Evolutionary conservation across 2,329 filamentous ascomycete genomes (phyloP), one percentile per base, ranked within the genome.

Genomic region (Byssothecium circinans): DNA sequence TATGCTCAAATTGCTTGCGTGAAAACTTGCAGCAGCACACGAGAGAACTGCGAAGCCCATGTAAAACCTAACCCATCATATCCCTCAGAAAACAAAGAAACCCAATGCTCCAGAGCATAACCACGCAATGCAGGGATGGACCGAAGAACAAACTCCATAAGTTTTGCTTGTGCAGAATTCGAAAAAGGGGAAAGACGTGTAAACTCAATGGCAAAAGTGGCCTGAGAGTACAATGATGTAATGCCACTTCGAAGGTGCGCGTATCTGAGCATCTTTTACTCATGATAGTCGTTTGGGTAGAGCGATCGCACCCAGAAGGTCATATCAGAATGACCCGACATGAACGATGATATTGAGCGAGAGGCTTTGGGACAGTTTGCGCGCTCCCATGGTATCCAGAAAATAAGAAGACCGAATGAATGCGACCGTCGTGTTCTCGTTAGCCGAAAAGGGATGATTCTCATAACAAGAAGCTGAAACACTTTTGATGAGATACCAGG

Each of bases 311-410:
- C 30, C 18, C 18, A 18, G 27, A 30, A 47, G 15, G 25, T 38
- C 12, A 38, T 22, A 15, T 23, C n/a, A 19, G 12, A 22, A 32
- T 23, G 44, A 37, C 41, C 46, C 37, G 42, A 14, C 34, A 15
- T 37, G 38, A 14, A 25, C 17, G 17, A 15, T 37, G 36, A 33
- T 42, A 30, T 56, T 49, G 22, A 51, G 42, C 49, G 43, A 45
- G 51, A 54, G 54, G 50, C 48, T 44, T 54, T 42, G 36, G 51
- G 51, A 53, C 54, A 62, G 56, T 58, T 51, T 61, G 45, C 44
- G 54, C 49, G 56, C 56, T 61, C 49, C 35, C 33, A 38, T 62
- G 60, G 62, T 67, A 68, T 67, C 58, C 62, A 63, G 56, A 57
- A 54, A 40, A 47, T 47, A 47, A 43, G 22, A 53, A 53, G 47